Percentiles rank a stretch among this genome's conserved stretches.
Conservation (phyloP, 345 rosid species). For the Sisymbrium irio region DNA sequence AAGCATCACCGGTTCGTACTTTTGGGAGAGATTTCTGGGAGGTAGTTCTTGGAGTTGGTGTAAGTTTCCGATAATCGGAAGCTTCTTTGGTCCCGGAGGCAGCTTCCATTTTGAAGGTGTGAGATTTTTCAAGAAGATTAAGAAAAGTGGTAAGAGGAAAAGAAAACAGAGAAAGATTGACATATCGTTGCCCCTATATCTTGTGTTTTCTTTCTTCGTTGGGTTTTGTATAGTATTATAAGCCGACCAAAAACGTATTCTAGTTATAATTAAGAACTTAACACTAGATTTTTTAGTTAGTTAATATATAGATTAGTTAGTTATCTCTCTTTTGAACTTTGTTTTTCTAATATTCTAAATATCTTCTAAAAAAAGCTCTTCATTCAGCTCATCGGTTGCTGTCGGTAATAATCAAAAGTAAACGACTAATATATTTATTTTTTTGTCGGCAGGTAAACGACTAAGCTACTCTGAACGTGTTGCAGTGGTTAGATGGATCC, state of each 20-base stretch:
- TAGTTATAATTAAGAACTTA: not conserved
- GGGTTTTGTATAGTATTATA: not conserved
- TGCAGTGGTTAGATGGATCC: not conserved
- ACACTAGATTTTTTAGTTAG: not conserved
- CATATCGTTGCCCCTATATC: not conserved
- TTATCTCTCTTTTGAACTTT: too few species aligned
- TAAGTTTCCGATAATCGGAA: slow-evolving; percentile 26
- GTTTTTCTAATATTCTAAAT: not conserved
- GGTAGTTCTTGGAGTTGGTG: not conserved
- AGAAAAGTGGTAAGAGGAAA: slow-evolving; percentile 38
- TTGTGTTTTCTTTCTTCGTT: not conserved
- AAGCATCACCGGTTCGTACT: slow-evolving; percentile 13
- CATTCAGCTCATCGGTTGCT: not conserved
- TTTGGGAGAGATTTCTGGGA: not conserved
- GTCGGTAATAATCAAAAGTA: not conserved
- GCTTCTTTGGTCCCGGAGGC: slow-evolving; percentile 33
- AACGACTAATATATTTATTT: not conserved
- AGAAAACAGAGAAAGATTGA: slow-evolving; percentile 29
- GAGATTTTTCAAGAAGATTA: slow-evolving; percentile 21
- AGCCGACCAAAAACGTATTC: too few species aligned
- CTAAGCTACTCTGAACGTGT: not conserved
- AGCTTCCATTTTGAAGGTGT: slow-evolving; percentile 20
- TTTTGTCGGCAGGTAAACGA: not conserved
- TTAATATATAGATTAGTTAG: not conserved
- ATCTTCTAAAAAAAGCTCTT: not conserved